Percentiles rank a stretch among this genome's conserved stretches.
Conservation (phyloP, 768 basidiomycete genomes). For the Psilocybe cubensis region DNA sequence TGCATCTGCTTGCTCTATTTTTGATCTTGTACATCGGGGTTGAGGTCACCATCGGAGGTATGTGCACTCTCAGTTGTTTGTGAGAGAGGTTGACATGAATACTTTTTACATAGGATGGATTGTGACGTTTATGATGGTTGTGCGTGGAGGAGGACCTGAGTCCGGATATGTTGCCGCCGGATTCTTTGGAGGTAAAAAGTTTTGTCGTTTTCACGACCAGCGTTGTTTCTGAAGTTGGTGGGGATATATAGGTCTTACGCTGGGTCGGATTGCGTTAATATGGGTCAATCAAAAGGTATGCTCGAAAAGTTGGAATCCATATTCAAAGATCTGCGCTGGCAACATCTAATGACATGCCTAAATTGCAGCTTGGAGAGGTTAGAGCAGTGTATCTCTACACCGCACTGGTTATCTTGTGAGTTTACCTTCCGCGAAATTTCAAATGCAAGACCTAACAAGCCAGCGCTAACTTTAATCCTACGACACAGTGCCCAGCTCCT, state of each 20-base stretch:
- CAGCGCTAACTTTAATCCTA: neutral
- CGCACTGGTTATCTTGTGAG: conserved; percentile 49
- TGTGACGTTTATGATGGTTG: conserved; percentile 53
- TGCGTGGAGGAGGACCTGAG: conserved; percentile 37
- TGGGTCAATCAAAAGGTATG: conserved; percentile 45
- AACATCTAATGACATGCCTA: no score
- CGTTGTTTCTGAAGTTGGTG: neutral
- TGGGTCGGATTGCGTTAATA: conserved; percentile 55
- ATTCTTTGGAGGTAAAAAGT: conserved; percentile 43
- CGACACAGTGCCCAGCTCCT: conserved; percentile 1
- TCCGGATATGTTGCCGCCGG: conserved; percentile 59
- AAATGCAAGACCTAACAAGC: neutral
- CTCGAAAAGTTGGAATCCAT: neutral
- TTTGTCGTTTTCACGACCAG: neutral
- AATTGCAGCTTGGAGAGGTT: conserved; percentile 57
- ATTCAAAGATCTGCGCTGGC: neutral
- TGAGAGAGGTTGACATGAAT: no score
- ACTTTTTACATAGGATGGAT: conserved; percentile 57
- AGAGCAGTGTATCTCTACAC: conserved; percentile 56
- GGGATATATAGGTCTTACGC: conserved; percentile 52
- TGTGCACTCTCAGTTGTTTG: neutral
- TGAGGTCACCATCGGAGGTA: conserved; percentile 60
- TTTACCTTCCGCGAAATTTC: neutral
- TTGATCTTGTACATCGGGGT: conserved; percentile 67
- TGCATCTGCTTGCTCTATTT: conserved; percentile 65